A percentile compares a stretch with the other conserved stretches of the same genome.
phyloP scores from a whole-genome alignment of 1,284 basidiomycete genomes.

The Sphagnurus paluster region DNA sequence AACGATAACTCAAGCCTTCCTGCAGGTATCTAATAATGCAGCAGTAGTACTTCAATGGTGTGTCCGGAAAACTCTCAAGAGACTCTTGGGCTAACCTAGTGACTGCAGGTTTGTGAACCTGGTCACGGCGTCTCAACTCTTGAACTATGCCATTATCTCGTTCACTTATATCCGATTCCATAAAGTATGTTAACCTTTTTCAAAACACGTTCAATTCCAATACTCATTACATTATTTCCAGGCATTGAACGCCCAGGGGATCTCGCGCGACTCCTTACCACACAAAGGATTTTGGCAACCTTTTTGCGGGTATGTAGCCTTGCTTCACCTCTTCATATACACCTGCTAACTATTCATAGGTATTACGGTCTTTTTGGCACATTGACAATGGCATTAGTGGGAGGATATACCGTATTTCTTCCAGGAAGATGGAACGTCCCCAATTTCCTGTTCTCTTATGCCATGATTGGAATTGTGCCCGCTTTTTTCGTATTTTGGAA shows the following conservation, averaged over 20 bases:
- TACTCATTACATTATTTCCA: slow-evolving; percentile 25
- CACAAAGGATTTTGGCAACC: slow-evolving; percentile 48
- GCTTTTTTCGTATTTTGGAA: slow-evolving; percentile 63
- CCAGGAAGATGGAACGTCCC: slow-evolving; percentile 53
- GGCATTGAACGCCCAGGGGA: slow-evolving; percentile 63
- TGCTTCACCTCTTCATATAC: neutral
- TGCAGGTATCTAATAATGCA: slow-evolving; percentile 47
- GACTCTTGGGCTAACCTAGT: too few relatives aligned
- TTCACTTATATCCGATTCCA: slow-evolving; percentile 47
- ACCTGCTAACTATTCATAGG: slow-evolving; percentile 18
- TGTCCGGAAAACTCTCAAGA: too few relatives aligned
- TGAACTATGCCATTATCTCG: slow-evolving; percentile 48
- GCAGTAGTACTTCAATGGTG: slow-evolving; percentile 48
- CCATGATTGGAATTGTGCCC: slow-evolving; percentile 54
- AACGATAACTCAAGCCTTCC: slow-evolving; percentile 37
- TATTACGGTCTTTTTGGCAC: slow-evolving; percentile 46
- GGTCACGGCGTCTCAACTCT: slow-evolving; percentile 44
- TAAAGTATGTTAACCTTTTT: slow-evolving; percentile 26
- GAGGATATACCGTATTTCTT: slow-evolving; percentile 57
- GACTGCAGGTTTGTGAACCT: slow-evolving; percentile 50
- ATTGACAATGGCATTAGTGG: slow-evolving; percentile 52
- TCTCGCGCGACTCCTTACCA: slow-evolving; percentile 59
- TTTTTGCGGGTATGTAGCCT: slow-evolving; percentile 45
- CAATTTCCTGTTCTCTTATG: slow-evolving; percentile 57
- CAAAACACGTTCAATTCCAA: neutral